Conservation (phyloP, 768 basidiomycete species). For the Lactarius sanguifluus region DNA sequence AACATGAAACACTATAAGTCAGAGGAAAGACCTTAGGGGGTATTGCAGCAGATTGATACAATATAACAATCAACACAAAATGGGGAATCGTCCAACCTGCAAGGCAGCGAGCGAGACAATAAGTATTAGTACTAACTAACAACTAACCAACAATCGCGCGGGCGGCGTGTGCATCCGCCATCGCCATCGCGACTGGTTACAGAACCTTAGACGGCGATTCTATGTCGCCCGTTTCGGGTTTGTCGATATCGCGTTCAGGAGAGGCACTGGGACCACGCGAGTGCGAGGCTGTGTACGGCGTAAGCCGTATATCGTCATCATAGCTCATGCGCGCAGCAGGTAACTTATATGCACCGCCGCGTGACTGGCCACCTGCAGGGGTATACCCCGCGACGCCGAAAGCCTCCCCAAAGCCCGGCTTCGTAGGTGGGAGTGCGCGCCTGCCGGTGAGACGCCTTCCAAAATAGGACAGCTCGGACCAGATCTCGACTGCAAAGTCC, state of each 20-base stretch:
- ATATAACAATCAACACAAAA: not conserved
- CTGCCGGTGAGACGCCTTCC: slow-evolving; percentile 41
- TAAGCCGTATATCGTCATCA: slow-evolving; percentile 23
- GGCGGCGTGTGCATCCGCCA: not conserved
- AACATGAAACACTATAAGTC: not conserved
- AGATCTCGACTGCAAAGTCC: slow-evolving; percentile 70
- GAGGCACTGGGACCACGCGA: not conserved
- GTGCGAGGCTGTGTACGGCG: slow-evolving; percentile 4
- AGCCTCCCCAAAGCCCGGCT: slow-evolving; percentile 12
- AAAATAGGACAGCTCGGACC: slow-evolving; percentile 62
- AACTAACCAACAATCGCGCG: not conserved
- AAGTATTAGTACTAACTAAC: not conserved
- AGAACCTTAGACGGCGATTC: not conserved
- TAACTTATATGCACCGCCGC: not conserved
- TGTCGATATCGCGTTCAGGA: not conserved
- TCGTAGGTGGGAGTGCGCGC: not conserved
- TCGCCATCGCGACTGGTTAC: not conserved
- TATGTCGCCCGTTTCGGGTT: not conserved
- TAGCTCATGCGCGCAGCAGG: slow-evolving; percentile 3
- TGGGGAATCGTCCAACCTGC: not conserved
- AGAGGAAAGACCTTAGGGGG: not conserved
- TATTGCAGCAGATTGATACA: slow-evolving; percentile 12
- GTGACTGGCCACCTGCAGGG: not conserved
- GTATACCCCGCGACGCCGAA: slow-evolving; percentile 23
- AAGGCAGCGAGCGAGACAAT: not conserved